Evolutionary conservation across 495 filamentous ascomycete genomes (phyloP).

Genomic region (Aspergillus cavernicola): DNA sequence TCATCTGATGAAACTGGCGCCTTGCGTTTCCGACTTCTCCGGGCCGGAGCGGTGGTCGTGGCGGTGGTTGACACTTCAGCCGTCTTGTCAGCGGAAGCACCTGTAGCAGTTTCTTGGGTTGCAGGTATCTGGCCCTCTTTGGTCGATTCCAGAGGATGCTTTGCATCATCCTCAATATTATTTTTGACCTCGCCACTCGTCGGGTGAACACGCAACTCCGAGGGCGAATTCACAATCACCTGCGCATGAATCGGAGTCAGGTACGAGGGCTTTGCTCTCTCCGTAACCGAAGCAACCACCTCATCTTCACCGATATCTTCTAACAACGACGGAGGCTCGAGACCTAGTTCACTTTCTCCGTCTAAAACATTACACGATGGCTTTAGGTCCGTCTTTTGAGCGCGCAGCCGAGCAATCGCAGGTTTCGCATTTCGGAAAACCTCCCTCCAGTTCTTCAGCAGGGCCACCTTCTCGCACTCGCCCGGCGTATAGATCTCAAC

Average conservation of each 20-base stretch:
- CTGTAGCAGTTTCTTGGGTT: not conserved
- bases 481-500: slow-evolving; percentile 37
- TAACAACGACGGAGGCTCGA: slow-evolving; percentile 1
- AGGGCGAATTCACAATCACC: slow-evolving; percentile 1
- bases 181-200: slow-evolving; percentile 16
- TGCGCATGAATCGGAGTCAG: slow-evolving; percentile 5
- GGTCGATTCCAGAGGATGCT: not conserved
- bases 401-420: slow-evolving; percentile 25
- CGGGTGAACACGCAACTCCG: slow-evolving; percentile 7
- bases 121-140: not conserved
- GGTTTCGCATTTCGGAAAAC: slow-evolving; percentile 41
- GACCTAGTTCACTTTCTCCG: not conserved
- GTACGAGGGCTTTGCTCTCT: not conserved
- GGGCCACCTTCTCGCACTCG: slow-evolving; percentile 38
- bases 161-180: slow-evolving; percentile 16
- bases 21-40: slow-evolving; percentile 37
- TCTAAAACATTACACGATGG: not conserved
- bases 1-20: slow-evolving; percentile 23
- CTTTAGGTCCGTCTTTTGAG: slow-evolving; percentile 13
- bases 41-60: slow-evolving; percentile 7
- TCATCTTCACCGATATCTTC: slow-evolving; percentile 3
- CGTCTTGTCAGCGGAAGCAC: not conserved
- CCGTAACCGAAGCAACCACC: not conserved
- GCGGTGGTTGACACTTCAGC: not conserved
- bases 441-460: slow-evolving; percentile 52